These are phyloP conservation scores for Diatrype stigma DNA, from an alignment of 2,329 filamentous ascomycete species.

Conservation along the genomic window DNA sequence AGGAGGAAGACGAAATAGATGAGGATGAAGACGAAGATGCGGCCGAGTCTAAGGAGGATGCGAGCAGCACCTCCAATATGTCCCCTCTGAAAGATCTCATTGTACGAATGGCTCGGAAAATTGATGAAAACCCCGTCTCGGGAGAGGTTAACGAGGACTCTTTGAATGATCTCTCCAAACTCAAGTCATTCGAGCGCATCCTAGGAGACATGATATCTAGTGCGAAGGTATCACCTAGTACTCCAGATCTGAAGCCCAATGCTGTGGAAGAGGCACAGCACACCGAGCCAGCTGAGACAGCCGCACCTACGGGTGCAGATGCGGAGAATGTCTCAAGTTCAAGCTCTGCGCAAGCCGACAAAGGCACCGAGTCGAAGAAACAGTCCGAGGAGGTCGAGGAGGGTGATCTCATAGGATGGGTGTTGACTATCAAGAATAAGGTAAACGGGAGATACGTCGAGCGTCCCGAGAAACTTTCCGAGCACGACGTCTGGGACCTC, in stretches of 20 bases:
- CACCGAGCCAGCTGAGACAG: background rate
- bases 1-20: conserved; percentile 8
- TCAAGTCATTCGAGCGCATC: conserved; percentile 48
- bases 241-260: background rate
- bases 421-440: conserved; percentile 66
- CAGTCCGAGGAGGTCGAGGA: conserved; percentile 3
- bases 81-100: conserved; percentile 42
- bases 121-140: conserved; percentile 30
- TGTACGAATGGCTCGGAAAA: conserved; percentile 43
- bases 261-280: conserved; percentile 1
- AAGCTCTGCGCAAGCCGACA: conserved; percentile 1
- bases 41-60: conserved; percentile 11
- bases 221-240: conserved; percentile 21
- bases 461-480: conserved; percentile 51
- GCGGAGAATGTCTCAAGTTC: background rate
- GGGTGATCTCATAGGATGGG: conserved; percentile 60
- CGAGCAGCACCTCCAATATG: conserved; percentile 29
- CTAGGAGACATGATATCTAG: conserved; percentile 44
- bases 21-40: conserved; percentile 11
- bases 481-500: conserved; percentile 59
- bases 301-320: conserved; percentile 1
- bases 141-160: conserved; percentile 20
- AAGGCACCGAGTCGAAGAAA: background rate
- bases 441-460: conserved; percentile 62
- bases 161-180: conserved; percentile 31